Percentiles rank a stretch among this genome's conserved stretches.
Conservation (phyloP, 2,329 filamentous ascomycete genomes). For the Trichophaea hybrida region DNA sequence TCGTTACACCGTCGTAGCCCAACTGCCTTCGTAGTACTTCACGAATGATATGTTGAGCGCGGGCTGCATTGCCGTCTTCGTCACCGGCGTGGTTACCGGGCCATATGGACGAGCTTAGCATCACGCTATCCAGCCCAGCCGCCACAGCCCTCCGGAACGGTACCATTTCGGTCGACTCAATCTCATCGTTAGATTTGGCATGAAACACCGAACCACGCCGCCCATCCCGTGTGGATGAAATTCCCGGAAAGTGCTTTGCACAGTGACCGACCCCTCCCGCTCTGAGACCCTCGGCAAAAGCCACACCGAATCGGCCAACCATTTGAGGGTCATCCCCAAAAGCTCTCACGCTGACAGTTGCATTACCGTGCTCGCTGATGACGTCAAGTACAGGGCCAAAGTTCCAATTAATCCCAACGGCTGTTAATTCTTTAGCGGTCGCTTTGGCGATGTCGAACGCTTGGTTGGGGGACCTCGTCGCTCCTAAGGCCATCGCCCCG, state of each 20-base stretch:
- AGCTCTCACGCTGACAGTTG: conserved; percentile 77
- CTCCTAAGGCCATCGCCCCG: conserved; percentile 92
- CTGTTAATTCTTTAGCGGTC: conserved; percentile 79
- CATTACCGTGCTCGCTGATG: conserved; percentile 79
- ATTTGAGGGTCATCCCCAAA: conserved; percentile 89
- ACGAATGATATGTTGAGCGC: conserved; percentile 22
- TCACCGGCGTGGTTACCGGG: conserved; percentile 12
- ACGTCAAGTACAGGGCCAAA: conserved; percentile 89
- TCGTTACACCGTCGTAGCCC: conserved; percentile 25
- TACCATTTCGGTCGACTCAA: conserved; percentile 20
- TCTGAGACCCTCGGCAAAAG: conserved; percentile 82
- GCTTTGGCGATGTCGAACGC: conserved; percentile 85
- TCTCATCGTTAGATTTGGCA: conserved; percentile 16
- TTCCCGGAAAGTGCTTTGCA: conserved; percentile 27
- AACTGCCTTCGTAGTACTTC: conserved; percentile 26
- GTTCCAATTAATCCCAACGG: conserved; percentile 91
- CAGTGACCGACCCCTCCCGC: conserved; percentile 25
- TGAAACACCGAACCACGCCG: conserved; percentile 15
- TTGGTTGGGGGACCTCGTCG: conserved; percentile 68
- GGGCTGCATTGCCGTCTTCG: conserved; percentile 3
- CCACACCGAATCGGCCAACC: conserved; percentile 81
- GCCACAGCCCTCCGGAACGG: conserved; percentile 23
- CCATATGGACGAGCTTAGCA: conserved; percentile 23
- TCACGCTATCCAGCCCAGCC: conserved; percentile 21
- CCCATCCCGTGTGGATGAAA: conserved; percentile 17